phyloP scores from a whole-genome alignment of 2,329 filamentous ascomycete genomes.

The Colletotrichum liaoningense region DNA sequence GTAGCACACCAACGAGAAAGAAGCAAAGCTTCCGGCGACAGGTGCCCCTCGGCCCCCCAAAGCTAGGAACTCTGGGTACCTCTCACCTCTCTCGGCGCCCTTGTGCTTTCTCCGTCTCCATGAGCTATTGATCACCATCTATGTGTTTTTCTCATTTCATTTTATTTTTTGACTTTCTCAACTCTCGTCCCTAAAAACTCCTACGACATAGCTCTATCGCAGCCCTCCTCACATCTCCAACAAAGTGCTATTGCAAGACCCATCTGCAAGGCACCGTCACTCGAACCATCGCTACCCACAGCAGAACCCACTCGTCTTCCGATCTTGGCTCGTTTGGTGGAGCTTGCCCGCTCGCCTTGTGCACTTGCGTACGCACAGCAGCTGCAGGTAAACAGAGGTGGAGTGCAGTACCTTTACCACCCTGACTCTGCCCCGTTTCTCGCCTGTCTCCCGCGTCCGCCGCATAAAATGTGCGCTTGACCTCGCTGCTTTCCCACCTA shows the following conservation, averaged over 20 bases:
- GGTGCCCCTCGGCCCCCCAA: neutral
- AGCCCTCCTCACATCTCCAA: neutral
- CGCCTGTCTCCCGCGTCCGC: constrained; percentile 28
- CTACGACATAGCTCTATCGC: neutral
- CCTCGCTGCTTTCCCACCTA: constrained; percentile 7
- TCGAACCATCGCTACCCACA: constrained; percentile 22
- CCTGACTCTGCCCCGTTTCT: constrained; percentile 29
- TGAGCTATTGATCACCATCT: neutral
- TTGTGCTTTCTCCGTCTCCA: neutral
- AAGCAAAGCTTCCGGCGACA: constrained; percentile 25
- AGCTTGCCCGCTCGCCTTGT: constrained; percentile 27
- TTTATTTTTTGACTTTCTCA: neutral
- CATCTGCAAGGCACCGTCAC: neutral
- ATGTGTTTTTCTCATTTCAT: neutral
- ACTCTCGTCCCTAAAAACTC: neutral
- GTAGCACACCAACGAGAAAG: constrained; percentile 2
- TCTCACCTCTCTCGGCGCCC: neutral
- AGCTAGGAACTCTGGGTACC: neutral
- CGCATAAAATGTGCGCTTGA: constrained; percentile 37
- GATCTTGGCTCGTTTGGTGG: constrained; percentile 31
- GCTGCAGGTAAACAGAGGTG: constrained; percentile 35
- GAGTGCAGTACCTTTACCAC: constrained; percentile 18
- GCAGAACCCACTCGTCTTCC: constrained; percentile 24
- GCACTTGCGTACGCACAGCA: constrained; percentile 29
- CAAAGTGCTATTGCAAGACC: neutral